phyloP scores from a whole-genome alignment of 2,329 filamentous ascomycete genomes.

The Lasiodiplodia citricola region DNA sequence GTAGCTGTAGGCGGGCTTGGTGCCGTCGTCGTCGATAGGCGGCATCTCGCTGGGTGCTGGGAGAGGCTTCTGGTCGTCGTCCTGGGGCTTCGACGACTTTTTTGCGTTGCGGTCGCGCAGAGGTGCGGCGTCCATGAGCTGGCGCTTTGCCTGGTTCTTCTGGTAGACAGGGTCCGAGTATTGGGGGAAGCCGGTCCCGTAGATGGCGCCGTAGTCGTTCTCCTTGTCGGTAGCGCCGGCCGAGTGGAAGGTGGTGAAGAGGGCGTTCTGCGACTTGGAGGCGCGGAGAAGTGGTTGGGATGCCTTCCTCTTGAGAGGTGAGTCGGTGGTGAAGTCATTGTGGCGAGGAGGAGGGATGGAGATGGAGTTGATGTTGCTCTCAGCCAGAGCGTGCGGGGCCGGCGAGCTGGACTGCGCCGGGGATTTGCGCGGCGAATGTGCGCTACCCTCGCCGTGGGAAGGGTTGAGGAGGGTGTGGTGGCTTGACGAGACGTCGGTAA shows the following conservation, averaged over 20 bases:
- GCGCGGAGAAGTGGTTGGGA: slow-evolving; percentile 6
- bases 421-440: slow-evolving; percentile 73
- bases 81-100: slow-evolving; percentile 62
- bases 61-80: slow-evolving; percentile 58
- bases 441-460: slow-evolving; percentile 55
- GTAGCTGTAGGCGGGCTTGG: slow-evolving; percentile 91
- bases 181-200: slow-evolving; percentile 43
- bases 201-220: slow-evolving; percentile 40
- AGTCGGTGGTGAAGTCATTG: slow-evolving; percentile 65
- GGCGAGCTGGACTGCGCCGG: slow-evolving; percentile 63
- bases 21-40: slow-evolving; percentile 79
- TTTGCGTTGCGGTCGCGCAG: slow-evolving; percentile 74
- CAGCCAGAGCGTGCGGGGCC: slow-evolving; percentile 61
- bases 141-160: slow-evolving; percentile 60
- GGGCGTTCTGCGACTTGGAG: slow-evolving; percentile 54
- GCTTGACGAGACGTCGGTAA: slow-evolving; percentile 56
- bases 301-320: slow-evolving; percentile 67
- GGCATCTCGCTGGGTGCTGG: slow-evolving; percentile 83
- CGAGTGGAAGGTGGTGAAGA: slow-evolving; percentile 58
- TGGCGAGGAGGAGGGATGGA: slow-evolving; percentile 69
- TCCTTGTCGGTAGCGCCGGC: slow-evolving; percentile 54
- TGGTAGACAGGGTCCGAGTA: slow-evolving; percentile 54
- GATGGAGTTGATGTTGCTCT: slow-evolving; percentile 69
- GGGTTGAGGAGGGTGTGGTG: slow-evolving; percentile 72
- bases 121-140: slow-evolving; percentile 73